Conservation (phyloP, 1,284 basidiomycete genomes). For the Cutaneotrichosporon curvatum region DNA sequence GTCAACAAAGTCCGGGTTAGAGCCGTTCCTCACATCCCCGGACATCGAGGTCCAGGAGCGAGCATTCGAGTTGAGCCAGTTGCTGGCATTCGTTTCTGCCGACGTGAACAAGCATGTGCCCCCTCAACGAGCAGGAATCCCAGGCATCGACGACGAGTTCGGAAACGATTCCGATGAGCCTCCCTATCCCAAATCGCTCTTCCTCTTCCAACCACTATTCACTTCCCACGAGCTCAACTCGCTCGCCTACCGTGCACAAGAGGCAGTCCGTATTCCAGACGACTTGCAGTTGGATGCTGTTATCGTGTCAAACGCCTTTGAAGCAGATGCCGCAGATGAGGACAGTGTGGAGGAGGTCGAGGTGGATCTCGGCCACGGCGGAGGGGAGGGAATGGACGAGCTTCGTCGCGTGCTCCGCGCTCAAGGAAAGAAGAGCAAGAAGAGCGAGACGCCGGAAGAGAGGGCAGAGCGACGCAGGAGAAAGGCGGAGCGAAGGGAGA, state of each 20-base stretch:
- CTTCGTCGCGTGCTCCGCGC: conserved; percentile 44
- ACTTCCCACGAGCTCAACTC: conserved; percentile 75
- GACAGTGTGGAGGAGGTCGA: conserved; percentile 37
- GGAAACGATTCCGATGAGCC: conserved; percentile 23
- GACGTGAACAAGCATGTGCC: conserved; percentile 60
- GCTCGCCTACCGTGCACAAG: conserved; percentile 72
- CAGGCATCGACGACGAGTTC: conserved; percentile 43
- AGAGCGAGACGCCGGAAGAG: conserved; percentile 35
- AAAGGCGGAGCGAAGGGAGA: conserved; percentile 64
- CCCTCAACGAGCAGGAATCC: conserved; percentile 22
- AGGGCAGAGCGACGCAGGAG: conserved; percentile 52
- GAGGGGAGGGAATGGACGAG: conserved; percentile 45
- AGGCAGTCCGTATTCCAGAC: conserved; percentile 69
- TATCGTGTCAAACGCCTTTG: conserved; percentile 59
- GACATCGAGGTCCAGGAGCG: conserved; percentile 89
- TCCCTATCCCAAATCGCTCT: conserved; percentile 72
- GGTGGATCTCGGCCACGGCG: conserved; percentile 35
- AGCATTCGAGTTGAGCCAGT: conserved; percentile 71
- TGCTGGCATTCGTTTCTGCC: conserved; percentile 71
- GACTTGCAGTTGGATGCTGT: conserved; percentile 77
- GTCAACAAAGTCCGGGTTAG: conserved; percentile 54
- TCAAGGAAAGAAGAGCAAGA: conserved; percentile 34
- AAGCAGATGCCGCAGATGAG: conserved; percentile 15
- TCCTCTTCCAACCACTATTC: conserved; percentile 77
- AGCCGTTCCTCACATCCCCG: conserved; percentile 52